phyloP scores from a whole-genome alignment of 495 filamentous ascomycete genomes.

The Aspergillus ellipticus region DNA sequence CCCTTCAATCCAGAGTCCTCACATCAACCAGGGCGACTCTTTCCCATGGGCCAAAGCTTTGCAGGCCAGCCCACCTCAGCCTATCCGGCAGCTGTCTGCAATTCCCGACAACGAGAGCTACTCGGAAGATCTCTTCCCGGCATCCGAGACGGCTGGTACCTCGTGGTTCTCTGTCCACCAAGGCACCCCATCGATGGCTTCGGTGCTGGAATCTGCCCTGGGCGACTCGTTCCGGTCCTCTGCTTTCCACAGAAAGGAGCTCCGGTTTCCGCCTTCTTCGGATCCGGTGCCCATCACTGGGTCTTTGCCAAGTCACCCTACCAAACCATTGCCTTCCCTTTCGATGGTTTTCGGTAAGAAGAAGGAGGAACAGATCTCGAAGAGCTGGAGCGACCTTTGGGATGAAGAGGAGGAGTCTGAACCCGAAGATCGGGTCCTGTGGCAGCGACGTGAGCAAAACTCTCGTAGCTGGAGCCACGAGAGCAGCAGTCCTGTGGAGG shows the following conservation, averaged over 20 bases:
- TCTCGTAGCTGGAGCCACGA: conserved; percentile 79
- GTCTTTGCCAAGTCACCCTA: conserved; percentile 70
- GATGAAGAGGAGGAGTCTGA: conserved; percentile 86
- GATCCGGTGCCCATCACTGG: conserved; percentile 63
- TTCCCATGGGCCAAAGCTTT: conserved; percentile 96
- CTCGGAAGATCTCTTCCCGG: conserved; percentile 84
- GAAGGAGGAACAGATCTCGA: conserved; percentile 67
- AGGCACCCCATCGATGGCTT: conserved; percentile 74
- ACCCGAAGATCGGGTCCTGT: conserved; percentile 50
- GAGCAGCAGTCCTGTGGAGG: conserved; percentile 44
- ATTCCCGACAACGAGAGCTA: conserved; percentile 78
- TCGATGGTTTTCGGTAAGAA: conserved; percentile 75
- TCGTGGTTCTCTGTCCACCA: conserved; percentile 71
- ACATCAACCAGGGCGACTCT: conserved; percentile 69
- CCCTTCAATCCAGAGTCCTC: conserved; percentile 87
- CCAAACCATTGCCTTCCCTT: conserved; percentile 62
- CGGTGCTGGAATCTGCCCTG: conserved; percentile 70
- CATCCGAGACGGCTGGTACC: conserved; percentile 63
- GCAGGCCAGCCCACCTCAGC: conserved; percentile 68
- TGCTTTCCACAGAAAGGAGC: conserved; percentile 40
- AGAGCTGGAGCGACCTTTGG: conserved; percentile 97
- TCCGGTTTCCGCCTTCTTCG: conserved; percentile 40
- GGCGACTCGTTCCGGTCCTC: conserved; percentile 66
- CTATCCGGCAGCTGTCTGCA: conserved; percentile 78
- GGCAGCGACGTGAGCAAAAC: conserved; percentile 67